Evolutionary conservation across 305 asterid species (phyloP).

Genomic region (Plantago lanceolata): DNA sequence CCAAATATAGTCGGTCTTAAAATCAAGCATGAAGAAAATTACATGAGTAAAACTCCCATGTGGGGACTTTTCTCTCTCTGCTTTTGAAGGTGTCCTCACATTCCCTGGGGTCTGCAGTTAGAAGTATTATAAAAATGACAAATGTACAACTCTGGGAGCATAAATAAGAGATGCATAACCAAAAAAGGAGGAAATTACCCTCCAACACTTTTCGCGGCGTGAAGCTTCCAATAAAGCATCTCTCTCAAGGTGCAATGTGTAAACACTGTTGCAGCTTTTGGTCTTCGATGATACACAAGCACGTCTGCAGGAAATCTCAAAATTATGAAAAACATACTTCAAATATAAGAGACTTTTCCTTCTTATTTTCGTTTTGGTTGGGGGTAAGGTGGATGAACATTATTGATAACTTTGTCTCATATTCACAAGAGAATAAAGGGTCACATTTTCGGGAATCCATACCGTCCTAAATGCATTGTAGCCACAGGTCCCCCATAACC

Average conservation of each 20-base stretch:
- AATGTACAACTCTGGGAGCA: slow-evolving; percentile 8
- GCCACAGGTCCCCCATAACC: slow-evolving; percentile 83
- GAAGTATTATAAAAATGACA: slow-evolving; percentile 17
- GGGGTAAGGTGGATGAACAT: too few species aligned
- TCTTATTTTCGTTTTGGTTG: too few species aligned
- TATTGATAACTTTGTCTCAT: background rate
- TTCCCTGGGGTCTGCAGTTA: slow-evolving; percentile 59
- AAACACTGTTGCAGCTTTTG: slow-evolving; percentile 48
- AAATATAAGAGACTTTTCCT: background rate
- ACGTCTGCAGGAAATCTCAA: slow-evolving; percentile 33
- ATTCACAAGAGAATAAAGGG: slow-evolving; percentile 16
- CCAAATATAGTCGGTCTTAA: slow-evolving; percentile 3
- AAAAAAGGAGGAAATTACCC: slow-evolving; percentile 35
- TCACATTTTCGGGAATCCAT: slow-evolving; percentile 28
- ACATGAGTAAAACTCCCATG: slow-evolving; percentile 76
- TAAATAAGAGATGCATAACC: slow-evolving; percentile 19
- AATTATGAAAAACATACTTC: slow-evolving; percentile 4
- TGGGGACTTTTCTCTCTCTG: slow-evolving; percentile 35
- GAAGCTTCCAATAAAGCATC: slow-evolving; percentile 54
- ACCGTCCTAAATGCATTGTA: slow-evolving; percentile 80
- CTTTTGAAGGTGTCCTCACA: slow-evolving; percentile 43
- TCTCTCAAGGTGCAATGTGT: slow-evolving; percentile 50
- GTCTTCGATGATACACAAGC: slow-evolving; percentile 68
- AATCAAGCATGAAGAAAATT: slow-evolving; percentile 14
- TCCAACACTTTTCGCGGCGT: slow-evolving; percentile 47